Evolutionary conservation across 1,139 yeast genomes (phyloP).

Genomic region (Geotrichum histeridarum): DNA sequence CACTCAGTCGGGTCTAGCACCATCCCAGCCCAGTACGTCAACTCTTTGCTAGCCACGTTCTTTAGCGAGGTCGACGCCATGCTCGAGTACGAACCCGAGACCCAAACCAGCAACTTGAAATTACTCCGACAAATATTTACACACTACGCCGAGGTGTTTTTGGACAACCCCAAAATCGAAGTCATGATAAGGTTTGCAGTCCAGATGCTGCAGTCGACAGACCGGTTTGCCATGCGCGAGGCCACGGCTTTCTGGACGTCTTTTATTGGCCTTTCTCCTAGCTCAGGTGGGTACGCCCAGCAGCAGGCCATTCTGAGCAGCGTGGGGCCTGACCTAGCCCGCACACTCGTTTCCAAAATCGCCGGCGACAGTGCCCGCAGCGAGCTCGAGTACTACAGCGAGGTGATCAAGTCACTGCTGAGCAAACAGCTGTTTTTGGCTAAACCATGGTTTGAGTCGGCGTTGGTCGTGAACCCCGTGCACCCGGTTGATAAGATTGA

Average conservation of each 20-base stretch:
- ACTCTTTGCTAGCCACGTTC: constrained; percentile 25
- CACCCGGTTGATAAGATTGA: constrained; percentile 28
- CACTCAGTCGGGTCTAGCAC: constrained; percentile 12
- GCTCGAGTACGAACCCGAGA: constrained; percentile 28
- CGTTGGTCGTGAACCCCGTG: constrained; percentile 37
- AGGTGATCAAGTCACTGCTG: constrained; percentile 51
- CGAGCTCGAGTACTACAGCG: constrained; percentile 53
- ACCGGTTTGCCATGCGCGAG: constrained; percentile 60
- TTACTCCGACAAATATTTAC: constrained; percentile 28
- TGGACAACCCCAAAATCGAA: constrained; percentile 22
- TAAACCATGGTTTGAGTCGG: constrained; percentile 44
- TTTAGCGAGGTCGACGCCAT: constrained; percentile 16
- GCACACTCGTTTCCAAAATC: constrained; percentile 29
- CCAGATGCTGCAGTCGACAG: constrained; percentile 49
- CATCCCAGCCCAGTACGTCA: constrained; percentile 18
- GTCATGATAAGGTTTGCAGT: constrained; percentile 33
- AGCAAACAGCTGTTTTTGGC: constrained; percentile 47
- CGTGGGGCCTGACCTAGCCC: constrained; percentile 29
- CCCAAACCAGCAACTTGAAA: constrained; percentile 27
- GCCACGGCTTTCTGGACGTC: constrained; percentile 28
- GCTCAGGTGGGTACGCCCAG: constrained; percentile 9
- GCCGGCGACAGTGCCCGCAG: constrained; percentile 53
- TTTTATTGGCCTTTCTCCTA: constrained; percentile 37
- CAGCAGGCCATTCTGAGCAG: constrained; percentile 19
- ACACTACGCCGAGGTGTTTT: constrained; percentile 20